Evolutionary conservation across 257 asterid species (phyloP).

Genomic region (Cinchona pubescens): DNA sequence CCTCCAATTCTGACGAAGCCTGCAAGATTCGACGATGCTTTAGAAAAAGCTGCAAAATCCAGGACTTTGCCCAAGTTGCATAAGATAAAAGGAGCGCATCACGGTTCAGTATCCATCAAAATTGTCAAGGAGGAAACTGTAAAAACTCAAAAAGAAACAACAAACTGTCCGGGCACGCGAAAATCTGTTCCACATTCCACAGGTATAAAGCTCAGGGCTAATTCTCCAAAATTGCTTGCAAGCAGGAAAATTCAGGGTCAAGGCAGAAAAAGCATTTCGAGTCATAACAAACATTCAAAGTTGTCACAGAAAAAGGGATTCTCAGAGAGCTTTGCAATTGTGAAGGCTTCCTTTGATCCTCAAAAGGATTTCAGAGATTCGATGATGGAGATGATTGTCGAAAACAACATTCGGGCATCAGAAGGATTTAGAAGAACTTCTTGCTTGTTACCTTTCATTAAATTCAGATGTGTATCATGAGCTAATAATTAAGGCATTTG

Average conservation of each 20-base stretch:
- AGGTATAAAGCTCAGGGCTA: conserved; percentile 54
- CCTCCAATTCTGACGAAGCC: conserved; percentile 61
- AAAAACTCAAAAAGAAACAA: not conserved
- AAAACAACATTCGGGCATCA: conserved; percentile 62
- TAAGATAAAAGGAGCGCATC: conserved; percentile 5
- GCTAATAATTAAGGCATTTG: conserved; percentile 69
- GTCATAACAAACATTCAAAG: conserved; percentile 16
- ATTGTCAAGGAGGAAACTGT: conserved; percentile 1
- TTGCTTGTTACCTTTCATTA: conserved; percentile 78
- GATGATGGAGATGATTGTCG: conserved; percentile 88
- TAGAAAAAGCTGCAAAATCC: conserved; percentile 8
- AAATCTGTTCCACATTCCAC: conserved; percentile 49
- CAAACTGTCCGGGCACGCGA: conserved; percentile 22
- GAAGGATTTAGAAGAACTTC: conserved; percentile 80
- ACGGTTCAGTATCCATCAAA: conserved; percentile 7
- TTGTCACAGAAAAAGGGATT: conserved; percentile 23
- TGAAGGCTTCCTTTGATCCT: conserved; percentile 82
- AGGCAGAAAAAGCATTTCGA: conserved; percentile 35
- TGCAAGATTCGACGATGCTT: conserved; percentile 3
- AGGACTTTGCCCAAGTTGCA: conserved; percentile 4
- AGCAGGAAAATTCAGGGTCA: conserved; percentile 36
- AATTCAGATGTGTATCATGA: conserved; percentile 74
- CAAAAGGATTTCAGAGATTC: conserved; percentile 81
- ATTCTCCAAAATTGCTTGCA: conserved; percentile 39
- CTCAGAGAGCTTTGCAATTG: conserved; percentile 73